phyloP scores from a whole-genome alignment of 139 green algal genomes.

The Chara braunii region DNA sequence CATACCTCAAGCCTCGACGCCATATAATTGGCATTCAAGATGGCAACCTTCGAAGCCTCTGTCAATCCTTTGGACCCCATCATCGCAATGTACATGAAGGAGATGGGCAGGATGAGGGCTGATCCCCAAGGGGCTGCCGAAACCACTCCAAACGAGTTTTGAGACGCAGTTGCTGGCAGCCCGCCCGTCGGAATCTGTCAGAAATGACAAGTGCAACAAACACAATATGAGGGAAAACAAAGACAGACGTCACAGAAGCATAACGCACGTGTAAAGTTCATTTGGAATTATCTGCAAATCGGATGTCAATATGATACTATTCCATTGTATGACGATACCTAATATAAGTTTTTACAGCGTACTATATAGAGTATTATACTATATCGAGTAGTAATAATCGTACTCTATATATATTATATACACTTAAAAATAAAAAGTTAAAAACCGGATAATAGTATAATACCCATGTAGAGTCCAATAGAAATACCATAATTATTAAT shows the following conservation, averaged over 20 bases:
- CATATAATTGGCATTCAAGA: conserved; percentile 99
- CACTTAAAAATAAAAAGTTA: too few species aligned
- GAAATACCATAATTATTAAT: too few species aligned
- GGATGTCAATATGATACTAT: too few species aligned
- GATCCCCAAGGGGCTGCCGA: conserved; percentile 79
- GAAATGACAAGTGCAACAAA: conserved; percentile 2
- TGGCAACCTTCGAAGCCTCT: conserved; percentile 71
- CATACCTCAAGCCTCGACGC: conserved; percentile 65
- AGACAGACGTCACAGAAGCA: background rate
- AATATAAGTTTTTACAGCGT: too few species aligned
- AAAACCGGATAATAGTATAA: too few species aligned
- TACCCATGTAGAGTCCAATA: too few species aligned
- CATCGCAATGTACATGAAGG: conserved; percentile 94
- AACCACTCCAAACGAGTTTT: conserved; percentile 78
- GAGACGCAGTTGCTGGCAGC: conserved; percentile 45
- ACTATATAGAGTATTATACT: too few species aligned
- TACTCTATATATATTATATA: too few species aligned
- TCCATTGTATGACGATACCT: too few species aligned
- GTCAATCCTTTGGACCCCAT: conserved; percentile 89
- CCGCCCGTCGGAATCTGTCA: conserved; percentile 69
- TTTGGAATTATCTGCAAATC: too few species aligned
- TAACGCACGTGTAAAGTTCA: background rate
- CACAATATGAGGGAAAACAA: background rate
- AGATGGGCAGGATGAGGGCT: conserved; percentile 93
- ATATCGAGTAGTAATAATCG: too few species aligned